Percentiles rank a stretch among this genome's conserved stretches.
Evolutionary conservation across 495 filamentous ascomycete genomes (phyloP).

Genomic region (Penicillium manginii): DNA sequence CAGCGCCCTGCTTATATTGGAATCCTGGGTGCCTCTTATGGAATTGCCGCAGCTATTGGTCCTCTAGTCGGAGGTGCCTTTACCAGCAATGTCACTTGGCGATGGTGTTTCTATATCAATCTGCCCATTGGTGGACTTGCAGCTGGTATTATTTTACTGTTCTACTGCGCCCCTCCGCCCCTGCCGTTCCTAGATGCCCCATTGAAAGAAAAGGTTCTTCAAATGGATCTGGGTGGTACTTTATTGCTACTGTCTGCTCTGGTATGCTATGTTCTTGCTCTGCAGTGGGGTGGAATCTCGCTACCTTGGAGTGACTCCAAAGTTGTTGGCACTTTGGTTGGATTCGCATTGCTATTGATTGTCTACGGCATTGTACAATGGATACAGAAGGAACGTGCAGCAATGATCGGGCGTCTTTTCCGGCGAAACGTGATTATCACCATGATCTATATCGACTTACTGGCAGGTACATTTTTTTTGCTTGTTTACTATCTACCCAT

Average conservation of each 20-base stretch:
- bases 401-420: slow-evolving; percentile 7
- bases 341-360: slow-evolving; percentile 32
- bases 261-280: slow-evolving; percentile 40
- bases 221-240: slow-evolving; percentile 38
- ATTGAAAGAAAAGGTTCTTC: slow-evolving; percentile 32
- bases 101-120: slow-evolving; percentile 56
- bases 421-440: slow-evolving; percentile 5
- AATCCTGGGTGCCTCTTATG: slow-evolving; percentile 48
- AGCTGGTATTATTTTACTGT: slow-evolving; percentile 44
- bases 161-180: slow-evolving; percentile 33
- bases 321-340: slow-evolving; percentile 40
- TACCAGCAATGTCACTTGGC: slow-evolving; percentile 28
- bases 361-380: slow-evolving; percentile 22
- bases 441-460: slow-evolving; percentile 27
- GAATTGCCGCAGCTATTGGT: slow-evolving; percentile 55
- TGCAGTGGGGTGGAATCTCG: slow-evolving; percentile 44
- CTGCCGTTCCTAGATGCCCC: slow-evolving; percentile 26
- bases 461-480: slow-evolving; percentile 23
- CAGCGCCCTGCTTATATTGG: slow-evolving; percentile 57
- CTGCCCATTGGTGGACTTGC: slow-evolving; percentile 52
- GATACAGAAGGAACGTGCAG: not conserved
- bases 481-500: slow-evolving; percentile 54
- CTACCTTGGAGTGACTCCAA: slow-evolving; percentile 33
- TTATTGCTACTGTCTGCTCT: slow-evolving; percentile 32
- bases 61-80: slow-evolving; percentile 39